Evolutionary conservation across 2,329 filamentous ascomycete genomes (phyloP), one percentile per base, ranked within the genome.

Genomic region (Clarireedia hainanense): DNA sequence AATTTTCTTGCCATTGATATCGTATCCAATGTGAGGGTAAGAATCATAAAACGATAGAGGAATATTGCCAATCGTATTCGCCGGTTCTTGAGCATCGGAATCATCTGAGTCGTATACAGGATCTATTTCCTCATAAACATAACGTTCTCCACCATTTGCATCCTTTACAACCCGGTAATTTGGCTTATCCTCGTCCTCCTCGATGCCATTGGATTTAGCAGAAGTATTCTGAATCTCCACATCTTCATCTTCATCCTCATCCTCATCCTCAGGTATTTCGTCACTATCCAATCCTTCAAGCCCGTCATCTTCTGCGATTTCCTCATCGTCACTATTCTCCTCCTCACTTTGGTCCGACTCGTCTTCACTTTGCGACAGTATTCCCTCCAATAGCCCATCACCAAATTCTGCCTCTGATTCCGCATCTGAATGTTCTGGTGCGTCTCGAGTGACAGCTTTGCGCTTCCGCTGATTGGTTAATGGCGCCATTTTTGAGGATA

Each of bases 1-100:
- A 61, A 99, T 96, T 72, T 89, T 95, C 80, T 95, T 96, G 71
- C 94, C 94, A 71, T 99, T 95, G 75, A 99, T 97, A 67, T 96
- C 89, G 74, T 99, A 99, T 58, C 94, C 94, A 69, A 99, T 96
- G 70, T 99, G 94, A 50, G 94, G 94, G 70, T 96, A 99, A 37
- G 89, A 88, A 71, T 99, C 94, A 76, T 99, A 99, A 74, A 96
- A 97, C 3, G 88, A 87, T 50, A 97, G 76, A 5, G 91, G 89
- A 58, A 99, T 99, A 69, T 97, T 80, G 63, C 94, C 95, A 66
- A 99, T 96, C 0, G 94, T 97, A 74, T 99, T 99, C 51, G 78
- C 79, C 27, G 85, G 82, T 55, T 83, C 86, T 59, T 87, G 83
- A 3, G 85, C 86, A 70, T 96, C 92, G 3, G 88, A 88, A 68